These are phyloP conservation scores for Lepidium didymum DNA, from an alignment of 345 rosid genomes.

Conservation along the genomic window DNA sequence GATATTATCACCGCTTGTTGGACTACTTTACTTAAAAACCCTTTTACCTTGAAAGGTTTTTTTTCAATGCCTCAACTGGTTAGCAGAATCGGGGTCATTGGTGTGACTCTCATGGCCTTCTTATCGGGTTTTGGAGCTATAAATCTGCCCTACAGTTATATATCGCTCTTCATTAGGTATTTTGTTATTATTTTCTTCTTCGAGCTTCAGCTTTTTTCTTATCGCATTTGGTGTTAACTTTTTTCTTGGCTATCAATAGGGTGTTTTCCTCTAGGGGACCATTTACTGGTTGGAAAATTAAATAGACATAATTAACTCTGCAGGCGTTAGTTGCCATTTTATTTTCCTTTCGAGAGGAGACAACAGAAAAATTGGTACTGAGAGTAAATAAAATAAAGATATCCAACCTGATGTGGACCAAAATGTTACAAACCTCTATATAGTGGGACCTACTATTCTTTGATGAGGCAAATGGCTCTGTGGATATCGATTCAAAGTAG, in stretches of 20 bases:
- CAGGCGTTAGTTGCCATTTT: not conserved
- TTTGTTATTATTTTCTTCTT: not conserved
- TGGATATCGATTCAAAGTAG: not conserved
- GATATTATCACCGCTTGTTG: not conserved
- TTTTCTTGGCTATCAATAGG: not conserved
- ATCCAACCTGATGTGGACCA: not conserved
- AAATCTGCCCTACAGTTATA: constrained; percentile 93
- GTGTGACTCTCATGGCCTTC: constrained; percentile 96
- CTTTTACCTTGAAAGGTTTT: constrained; percentile 55
- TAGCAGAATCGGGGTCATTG: constrained; percentile 96
- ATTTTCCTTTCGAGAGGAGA: not conserved
- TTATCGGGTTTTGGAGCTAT: constrained; percentile 98
- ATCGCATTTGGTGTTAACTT: not conserved
- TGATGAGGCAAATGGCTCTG: not conserved
- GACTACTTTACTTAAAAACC: constrained; percentile 1
- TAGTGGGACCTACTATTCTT: not conserved
- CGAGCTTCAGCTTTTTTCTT: not conserved
- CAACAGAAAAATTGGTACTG: not conserved
- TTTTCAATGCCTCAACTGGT: constrained; percentile 92
- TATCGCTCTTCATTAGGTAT: constrained; percentile 94
- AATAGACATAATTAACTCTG: not conserved
- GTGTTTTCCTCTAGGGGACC: not conserved
- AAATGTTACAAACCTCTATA: not conserved
- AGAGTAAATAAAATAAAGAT: not conserved
- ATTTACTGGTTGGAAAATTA: not conserved